These are phyloP conservation scores for Colletotrichum sp. DNA, from an alignment of 2,329 filamentous ascomycete genomes.

Conservation along the genomic window DNA sequence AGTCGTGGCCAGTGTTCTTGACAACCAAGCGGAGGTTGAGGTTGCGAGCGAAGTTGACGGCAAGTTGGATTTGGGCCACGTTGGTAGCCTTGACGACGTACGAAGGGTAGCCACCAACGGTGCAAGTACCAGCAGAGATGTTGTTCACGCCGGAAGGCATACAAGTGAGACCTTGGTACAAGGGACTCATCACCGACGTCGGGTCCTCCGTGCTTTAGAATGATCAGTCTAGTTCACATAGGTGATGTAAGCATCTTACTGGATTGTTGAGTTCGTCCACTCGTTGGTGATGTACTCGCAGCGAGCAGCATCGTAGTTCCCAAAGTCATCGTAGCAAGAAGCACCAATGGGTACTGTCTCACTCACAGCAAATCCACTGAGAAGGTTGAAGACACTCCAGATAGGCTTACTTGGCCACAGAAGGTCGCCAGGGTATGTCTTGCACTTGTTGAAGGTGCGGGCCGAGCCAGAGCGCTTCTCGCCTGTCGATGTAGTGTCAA, in stretches of 20 bases:
- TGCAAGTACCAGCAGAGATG: not conserved
- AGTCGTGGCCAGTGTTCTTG: conserved; percentile 45
- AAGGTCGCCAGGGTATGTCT: conserved; percentile 33
- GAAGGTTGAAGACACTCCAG: conserved; percentile 36
- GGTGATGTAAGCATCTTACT: conserved; percentile 18
- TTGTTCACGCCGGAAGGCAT: not conserved
- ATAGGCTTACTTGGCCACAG: conserved; percentile 28
- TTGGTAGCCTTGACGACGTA: not conserved
- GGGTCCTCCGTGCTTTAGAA: conserved; percentile 36
- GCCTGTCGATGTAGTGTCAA: not conserved
- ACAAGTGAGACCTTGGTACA: conserved; percentile 26
- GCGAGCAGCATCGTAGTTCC: conserved; percentile 28
- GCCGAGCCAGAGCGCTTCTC: not conserved
- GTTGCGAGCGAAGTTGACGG: conserved; percentile 19
- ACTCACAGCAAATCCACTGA: conserved; percentile 35
- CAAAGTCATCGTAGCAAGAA: conserved; percentile 30
- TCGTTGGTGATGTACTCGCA: conserved; percentile 30
- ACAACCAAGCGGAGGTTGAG: conserved; percentile 55
- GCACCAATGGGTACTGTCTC: conserved; percentile 36
- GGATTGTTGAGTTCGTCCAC: conserved; percentile 29
- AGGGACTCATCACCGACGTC: conserved; percentile 43
- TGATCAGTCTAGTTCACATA: not conserved
- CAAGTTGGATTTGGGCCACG: conserved; percentile 47
- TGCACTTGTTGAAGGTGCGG: conserved; percentile 34
- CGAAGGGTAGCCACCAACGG: not conserved